Evolutionary conservation across 331 rosid species (phyloP), one percentile per base, ranked within the genome.

Genomic region (Rosa hybrid): DNA sequence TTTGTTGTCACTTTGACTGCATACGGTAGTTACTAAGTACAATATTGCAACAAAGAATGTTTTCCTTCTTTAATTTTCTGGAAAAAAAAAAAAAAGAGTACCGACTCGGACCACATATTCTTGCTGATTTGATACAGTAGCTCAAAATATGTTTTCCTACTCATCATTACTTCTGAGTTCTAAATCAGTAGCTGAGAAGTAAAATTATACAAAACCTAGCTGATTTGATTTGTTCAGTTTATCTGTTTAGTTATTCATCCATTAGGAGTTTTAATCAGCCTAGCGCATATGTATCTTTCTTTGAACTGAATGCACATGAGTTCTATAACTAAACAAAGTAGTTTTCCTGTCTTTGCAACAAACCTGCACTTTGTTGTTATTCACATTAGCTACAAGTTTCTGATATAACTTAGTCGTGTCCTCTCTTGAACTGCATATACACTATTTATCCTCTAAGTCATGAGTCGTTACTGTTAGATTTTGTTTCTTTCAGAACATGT

Each of bases 401-500:
- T 20, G 65, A 53, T 53, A 53, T 53, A 14, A 53, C 8, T 53
- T 16, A 53, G 59, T 53, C 10, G 30, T 8, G 12, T 8, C 27
- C n/a, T 10, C 12, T 57, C 2, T 7, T 12, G 70, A 30, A 63
- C 70, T 12, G 20, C 48, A 38, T 39, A 41, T 38, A 1, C 48
- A 65, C 71, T 65, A 21, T n/a, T 59, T 10, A 23, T 67, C 48
- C 13, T 68, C 49, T 34, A 34, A 34, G 39, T 34, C 39, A 34
- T 34, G 17, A 68, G 41, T 68, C 25, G 39, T 38, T 38, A 8
- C 23, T 14, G 18, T 8, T 20, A 20, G 75, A 79, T 65, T 20
- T 23, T 69, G 20, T 41, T 65, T 49, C 46, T 48, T 76, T 46
- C 85, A 94, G 98, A 79, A 91, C 41, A 94, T 92, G 97, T 94